phyloP scores from a whole-genome alignment of 2,329 filamentous ascomycete species.

The Chaetomiaceae sp. region DNA sequence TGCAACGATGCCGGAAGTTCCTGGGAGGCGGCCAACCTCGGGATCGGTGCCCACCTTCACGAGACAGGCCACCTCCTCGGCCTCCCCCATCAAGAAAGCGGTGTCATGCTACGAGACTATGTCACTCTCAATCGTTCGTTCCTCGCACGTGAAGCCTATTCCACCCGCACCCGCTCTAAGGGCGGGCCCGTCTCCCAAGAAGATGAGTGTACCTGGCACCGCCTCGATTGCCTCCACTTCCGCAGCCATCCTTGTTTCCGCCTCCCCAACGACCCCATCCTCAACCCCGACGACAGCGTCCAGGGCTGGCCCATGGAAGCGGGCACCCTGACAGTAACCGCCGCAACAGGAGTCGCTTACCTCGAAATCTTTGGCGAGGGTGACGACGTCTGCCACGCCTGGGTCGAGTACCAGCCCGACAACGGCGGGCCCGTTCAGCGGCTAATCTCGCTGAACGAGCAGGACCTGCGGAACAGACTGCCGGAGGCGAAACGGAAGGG shows the following conservation, averaged over 20 bases:
- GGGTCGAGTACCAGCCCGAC: constrained; percentile 72
- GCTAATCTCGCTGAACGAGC: constrained; percentile 70
- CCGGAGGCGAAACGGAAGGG: constrained; percentile 69
- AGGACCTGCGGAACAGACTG: constrained; percentile 65
- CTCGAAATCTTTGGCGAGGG: constrained; percentile 76
- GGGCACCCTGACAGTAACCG: constrained; percentile 69
- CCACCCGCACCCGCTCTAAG: constrained; percentile 78
- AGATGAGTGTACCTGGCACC: constrained; percentile 89
- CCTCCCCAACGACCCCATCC: constrained; percentile 67
- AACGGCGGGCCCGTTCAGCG: constrained; percentile 57
- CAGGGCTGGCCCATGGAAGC: constrained; percentile 83
- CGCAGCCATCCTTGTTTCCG: constrained; percentile 86
- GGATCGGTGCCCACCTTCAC: constrained; percentile 88
- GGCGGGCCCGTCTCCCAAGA: constrained; percentile 69
- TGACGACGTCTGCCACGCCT: constrained; percentile 74
- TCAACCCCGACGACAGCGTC: constrained; percentile 66
- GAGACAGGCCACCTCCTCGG: constrained; percentile 88
- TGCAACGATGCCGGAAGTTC: constrained; percentile 82
- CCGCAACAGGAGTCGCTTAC: constrained; percentile 77
- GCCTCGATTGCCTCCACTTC: constrained; percentile 83
- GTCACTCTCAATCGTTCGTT: constrained; percentile 80
- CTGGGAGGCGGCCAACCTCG: constrained; percentile 93
- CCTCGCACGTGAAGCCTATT: constrained; percentile 74
- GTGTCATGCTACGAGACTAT: constrained; percentile 91
- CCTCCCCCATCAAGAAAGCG: constrained; percentile 81